Evolutionary conservation across 164 flowering plant species (phyloP), one percentile per base, ranked within the genome.

Genomic region (Vitis riparia): DNA sequence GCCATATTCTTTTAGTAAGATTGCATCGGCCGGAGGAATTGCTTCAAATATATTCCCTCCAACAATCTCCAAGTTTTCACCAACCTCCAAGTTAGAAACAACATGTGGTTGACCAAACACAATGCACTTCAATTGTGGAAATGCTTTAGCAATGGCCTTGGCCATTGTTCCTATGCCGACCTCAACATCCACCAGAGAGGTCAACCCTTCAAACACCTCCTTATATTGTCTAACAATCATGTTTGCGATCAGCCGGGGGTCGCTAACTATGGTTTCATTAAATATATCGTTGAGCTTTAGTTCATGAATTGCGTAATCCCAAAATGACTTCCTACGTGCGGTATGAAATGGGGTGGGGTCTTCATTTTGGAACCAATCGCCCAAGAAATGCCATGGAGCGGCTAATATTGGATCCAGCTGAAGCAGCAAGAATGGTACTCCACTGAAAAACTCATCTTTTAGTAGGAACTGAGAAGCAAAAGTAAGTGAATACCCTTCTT

Each of bases 11-110:
- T 79, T 82, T 7, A 77, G 65, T 9, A 79, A 16, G 23, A 75
- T 27, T 1, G 75, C 77, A 69, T 79, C 63, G 5, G 80, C 84
- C 5, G 69, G 59, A 17, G 84, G 84, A 47, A 82, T 62, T 3
- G 70, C 71, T 55, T 79, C 68, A 60, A 81, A 76, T 82, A 78
- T 78, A 65, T 78, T 78, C 6, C 82, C 82, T 16, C 56, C 73
- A 56, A 77, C 69, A 62, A 6, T 67, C 1, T 69, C 53, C 65
- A 79, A 57, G 44, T 77, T 82, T 0, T 53, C 5, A 12, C 13
- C 61, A 5, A 66, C 69, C 12, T 74, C 30, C 68, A 74, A 44
- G 51, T 50, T 59, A 61, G 58, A 71, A 67, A 80, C 74, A 12
- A 80, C 78, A 71, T 80, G 77, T 12, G 80, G 80, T 17, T 77